Percentiles rank a stretch among this genome's conserved stretches.
Evolutionary conservation across 441 rosid genomes (phyloP).

Genomic region (Cnidoscolus chayamansa): DNA sequence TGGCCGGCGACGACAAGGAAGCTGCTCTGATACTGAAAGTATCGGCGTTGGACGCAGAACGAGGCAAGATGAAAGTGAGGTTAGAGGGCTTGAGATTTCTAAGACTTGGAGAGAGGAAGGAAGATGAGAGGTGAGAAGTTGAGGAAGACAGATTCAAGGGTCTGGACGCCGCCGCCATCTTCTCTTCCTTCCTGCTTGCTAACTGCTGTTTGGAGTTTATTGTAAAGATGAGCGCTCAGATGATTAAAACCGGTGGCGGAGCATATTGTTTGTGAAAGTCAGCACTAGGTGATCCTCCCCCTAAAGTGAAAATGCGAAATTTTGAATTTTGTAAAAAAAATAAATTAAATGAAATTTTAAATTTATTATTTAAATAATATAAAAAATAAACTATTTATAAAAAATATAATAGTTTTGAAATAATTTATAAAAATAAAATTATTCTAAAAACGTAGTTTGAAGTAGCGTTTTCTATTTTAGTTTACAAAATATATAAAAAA

Average conservation of each 20-base stretch:
- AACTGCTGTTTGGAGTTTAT: background rate
- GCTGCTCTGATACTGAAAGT: conserved; percentile 26
- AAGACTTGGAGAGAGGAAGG: background rate
- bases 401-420: too few species aligned
- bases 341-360: too few species aligned
- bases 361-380: too few species aligned
- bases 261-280: too few species aligned
- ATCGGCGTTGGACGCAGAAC: background rate
- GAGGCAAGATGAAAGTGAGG: background rate
- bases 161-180: conserved; percentile 10
- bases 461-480: too few species aligned
- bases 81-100: background rate
- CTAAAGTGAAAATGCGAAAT: too few species aligned
- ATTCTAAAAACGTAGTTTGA: too few species aligned
- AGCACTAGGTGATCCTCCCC: too few species aligned
- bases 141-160: conserved; percentile 12
- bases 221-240: background rate
- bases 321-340: too few species aligned
- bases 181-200: background rate
- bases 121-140: background rate
- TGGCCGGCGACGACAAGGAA: background rate
- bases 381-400: too few species aligned
- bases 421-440: too few species aligned
- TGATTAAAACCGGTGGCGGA: background rate
- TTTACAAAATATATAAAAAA: too few species aligned